Base-by-base conservation (phyloP, 495 filamentous ascomycete genomes). In the Neurospora hispaniola region DNA sequence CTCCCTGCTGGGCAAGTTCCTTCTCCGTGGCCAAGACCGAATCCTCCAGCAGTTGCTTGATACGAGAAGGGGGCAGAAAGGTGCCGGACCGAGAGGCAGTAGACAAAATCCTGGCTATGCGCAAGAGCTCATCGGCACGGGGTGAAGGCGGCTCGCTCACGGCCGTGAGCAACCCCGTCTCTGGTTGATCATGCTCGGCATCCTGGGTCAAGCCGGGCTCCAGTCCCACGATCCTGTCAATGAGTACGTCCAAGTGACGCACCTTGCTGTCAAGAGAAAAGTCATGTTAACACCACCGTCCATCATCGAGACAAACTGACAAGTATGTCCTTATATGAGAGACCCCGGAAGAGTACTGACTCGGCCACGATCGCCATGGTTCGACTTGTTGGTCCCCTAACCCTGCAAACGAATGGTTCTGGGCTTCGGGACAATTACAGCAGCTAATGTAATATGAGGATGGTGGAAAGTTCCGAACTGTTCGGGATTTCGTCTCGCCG, bases 171-270 rank as follows among this genome's bases (percentile, higher is more conserved):
- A 43, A 14, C 2, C 46, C 35, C 18, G 71, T 66, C 27, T 35
- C 27, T 66, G 35, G 48, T 38, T 38, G 69, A 14, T 43, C 42
- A 16, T 71, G 40, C 35, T 79, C 73, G 14, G 73, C 72, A 69
- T 80, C 76, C 18, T 72, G 74, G 4, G 76, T 72, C 76, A 75
- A 54, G 74, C 72, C 73, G 71, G 75, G 72, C 48, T 76, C 80
- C 70, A 85, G 74, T 54, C 79, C 78, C 71, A 76, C 75, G 69
- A 97, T 83, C 54, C 88, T 89, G 77, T 97, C 94, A 71, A 99
- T 86, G 75, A 93, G 91, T 48, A 86, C 83, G 80, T 98, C 94
- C 71, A 98, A 83, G 44, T 86, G 88, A 72, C 89, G 89, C 62
- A 97, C 86, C 80, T 94, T 93, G 81, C 94, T 97, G 77, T 7